Percentiles rank a stretch among this genome's conserved stretches.
phyloP scores from a whole-genome alignment of 805 yeast species.

The Scheffersomyces ergatensis region DNA sequence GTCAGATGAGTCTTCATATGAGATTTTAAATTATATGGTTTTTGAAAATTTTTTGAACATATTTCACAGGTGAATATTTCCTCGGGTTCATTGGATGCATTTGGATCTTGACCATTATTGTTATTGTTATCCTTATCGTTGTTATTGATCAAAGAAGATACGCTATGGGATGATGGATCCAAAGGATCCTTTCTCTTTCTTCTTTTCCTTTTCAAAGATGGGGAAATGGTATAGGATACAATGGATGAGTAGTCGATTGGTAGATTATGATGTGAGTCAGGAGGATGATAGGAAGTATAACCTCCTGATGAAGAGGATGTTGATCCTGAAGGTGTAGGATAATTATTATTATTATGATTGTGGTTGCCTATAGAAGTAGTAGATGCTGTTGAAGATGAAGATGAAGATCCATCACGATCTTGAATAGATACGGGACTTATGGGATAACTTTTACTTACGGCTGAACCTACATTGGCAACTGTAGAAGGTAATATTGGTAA shows the following conservation, averaged over 20 bases:
- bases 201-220: slow-evolving; percentile 26
- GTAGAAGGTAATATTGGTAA: slow-evolving; percentile 4
- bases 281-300: background rate
- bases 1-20: slow-evolving; percentile 57
- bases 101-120: too few relatives aligned
- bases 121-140: background rate
- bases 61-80: slow-evolving; percentile 34
- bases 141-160: background rate
- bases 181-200: slow-evolving; percentile 12
- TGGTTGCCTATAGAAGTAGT: background rate
- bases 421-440: slow-evolving; percentile 6
- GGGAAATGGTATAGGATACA: slow-evolving; percentile 32
- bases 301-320: too few relatives aligned
- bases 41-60: slow-evolving; percentile 46
- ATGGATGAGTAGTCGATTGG: slow-evolving; percentile 31
- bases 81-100: slow-evolving; percentile 1
- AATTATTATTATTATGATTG: background rate
- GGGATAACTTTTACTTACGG: slow-evolving; percentile 1
- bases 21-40: slow-evolving; percentile 48
- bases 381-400: background rate
- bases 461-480: slow-evolving; percentile 2
- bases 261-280: background rate
- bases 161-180: background rate
- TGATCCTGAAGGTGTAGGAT: too few relatives aligned
- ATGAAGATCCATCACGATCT: slow-evolving; percentile 3